Evolutionary conservation across 306 rosid species (phyloP).

Genomic region (Boehmeria nivea): DNA sequence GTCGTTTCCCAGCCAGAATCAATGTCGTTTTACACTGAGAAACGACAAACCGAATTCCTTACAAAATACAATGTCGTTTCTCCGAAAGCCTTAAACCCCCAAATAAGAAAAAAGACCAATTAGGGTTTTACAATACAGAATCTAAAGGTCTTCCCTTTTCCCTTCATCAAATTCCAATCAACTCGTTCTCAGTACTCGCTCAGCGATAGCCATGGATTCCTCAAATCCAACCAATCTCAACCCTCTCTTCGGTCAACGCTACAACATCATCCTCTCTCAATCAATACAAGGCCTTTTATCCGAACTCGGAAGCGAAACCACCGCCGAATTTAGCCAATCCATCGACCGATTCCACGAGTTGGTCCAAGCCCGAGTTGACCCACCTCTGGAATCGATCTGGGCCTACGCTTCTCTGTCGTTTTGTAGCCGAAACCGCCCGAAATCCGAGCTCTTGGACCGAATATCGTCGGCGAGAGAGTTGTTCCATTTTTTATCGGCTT

Average conservation of each 20-base stretch:
- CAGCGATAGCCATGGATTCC: conserved; percentile 27
- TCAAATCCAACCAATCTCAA: neutral
- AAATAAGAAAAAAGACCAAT: neutral
- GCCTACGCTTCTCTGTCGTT: conserved; percentile 52
- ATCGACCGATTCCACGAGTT: conserved; percentile 35
- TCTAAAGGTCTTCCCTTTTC: neutral
- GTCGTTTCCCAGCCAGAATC: neutral
- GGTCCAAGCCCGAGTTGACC: conserved; percentile 52
- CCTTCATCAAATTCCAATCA: neutral
- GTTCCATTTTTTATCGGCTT: conserved; percentile 45
- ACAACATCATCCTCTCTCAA: conserved; percentile 36
- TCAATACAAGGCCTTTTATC: conserved; percentile 40
- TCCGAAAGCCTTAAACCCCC: conserved; percentile 4
- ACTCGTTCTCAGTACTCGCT: neutral
- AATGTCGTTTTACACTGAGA: neutral
- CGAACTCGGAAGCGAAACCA: conserved; percentile 34
- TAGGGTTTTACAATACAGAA: conserved; percentile 12
- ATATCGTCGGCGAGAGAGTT: conserved; percentile 37
- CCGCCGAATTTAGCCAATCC: conserved; percentile 22
- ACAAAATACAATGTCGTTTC: neutral
- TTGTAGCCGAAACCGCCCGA: conserved; percentile 21
- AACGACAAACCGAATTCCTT: neutral
- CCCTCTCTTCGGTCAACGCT: conserved; percentile 34
- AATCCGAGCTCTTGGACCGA: conserved; percentile 51
- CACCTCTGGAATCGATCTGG: conserved; percentile 71